Conservation (phyloP, 345 rosid genomes). For the Gossypium sturtianum region DNA sequence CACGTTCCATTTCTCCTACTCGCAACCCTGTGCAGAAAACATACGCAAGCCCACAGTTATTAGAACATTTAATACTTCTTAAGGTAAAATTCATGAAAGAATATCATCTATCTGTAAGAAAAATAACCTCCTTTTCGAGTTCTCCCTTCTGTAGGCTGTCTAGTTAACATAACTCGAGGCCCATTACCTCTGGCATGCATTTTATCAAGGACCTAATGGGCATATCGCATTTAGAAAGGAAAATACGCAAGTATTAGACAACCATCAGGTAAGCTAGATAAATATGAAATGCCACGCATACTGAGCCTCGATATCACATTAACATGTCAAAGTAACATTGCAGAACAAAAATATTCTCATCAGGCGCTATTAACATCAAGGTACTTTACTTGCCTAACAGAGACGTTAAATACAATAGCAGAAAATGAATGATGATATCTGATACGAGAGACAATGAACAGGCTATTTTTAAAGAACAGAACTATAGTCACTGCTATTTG, state of each 20-base stretch:
- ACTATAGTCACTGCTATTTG: background rate
- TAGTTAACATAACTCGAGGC: constrained; percentile 78
- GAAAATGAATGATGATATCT: background rate
- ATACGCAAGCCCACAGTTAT: background rate
- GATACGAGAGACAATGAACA: background rate
- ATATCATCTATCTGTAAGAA: constrained; percentile 2
- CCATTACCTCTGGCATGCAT: constrained; percentile 97
- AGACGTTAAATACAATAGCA: background rate
- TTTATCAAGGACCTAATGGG: constrained; percentile 67
- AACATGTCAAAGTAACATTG: background rate
- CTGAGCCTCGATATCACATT: background rate
- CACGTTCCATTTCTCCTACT: constrained; percentile 98
- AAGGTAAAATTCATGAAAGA: background rate
- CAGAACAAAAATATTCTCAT: background rate
- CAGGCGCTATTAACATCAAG: background rate
- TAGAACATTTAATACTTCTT: background rate
- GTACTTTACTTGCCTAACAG: background rate
- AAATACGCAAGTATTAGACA: background rate
- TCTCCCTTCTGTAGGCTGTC: constrained; percentile 97
- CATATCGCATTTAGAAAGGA: background rate
- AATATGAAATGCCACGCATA: background rate
- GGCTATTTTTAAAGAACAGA: background rate
- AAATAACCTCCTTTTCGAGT: constrained; percentile 81
- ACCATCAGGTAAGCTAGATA: background rate
- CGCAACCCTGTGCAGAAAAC: constrained; percentile 50